A percentile compares a stretch with the other conserved stretches of the same genome.
phyloP scores from a whole-genome alignment of 2,329 filamentous ascomycete genomes.

The Fonsecaea pugnacius region DNA sequence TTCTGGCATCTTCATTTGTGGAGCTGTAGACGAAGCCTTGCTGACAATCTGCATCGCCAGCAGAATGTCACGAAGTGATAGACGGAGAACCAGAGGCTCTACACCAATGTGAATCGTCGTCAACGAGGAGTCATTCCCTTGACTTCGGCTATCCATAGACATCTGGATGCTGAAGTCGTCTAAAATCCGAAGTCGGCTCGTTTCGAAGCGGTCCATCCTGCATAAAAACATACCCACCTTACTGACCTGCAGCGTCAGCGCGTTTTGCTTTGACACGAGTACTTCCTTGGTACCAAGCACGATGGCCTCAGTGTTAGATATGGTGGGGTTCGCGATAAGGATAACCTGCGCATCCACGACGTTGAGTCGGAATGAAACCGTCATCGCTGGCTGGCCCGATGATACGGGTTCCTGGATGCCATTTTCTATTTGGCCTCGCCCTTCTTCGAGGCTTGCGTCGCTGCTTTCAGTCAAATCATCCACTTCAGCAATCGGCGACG shows the following conservation, averaged over 20 bases:
- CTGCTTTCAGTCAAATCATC: slow-evolving; percentile 50
- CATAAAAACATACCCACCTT: slow-evolving; percentile 98
- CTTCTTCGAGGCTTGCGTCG: slow-evolving; percentile 38
- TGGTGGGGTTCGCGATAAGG: slow-evolving; percentile 90
- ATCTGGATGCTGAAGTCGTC: slow-evolving; percentile 94
- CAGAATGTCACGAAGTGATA: slow-evolving; percentile 92
- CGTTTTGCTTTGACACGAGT: slow-evolving; percentile 89
- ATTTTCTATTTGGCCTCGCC: slow-evolving; percentile 48
- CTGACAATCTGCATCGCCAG: slow-evolving; percentile 90
- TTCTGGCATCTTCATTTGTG: slow-evolving; percentile 51
- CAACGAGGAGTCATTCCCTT: slow-evolving; percentile 62
- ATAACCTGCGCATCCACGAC: slow-evolving; percentile 96
- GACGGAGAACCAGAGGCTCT: slow-evolving; percentile 84
- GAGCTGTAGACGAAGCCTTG: slow-evolving; percentile 68
- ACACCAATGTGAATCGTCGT: slow-evolving; percentile 85
- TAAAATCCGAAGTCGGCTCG: slow-evolving; percentile 83
- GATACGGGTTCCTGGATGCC: slow-evolving; percentile 44
- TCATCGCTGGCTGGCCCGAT: slow-evolving; percentile 58
- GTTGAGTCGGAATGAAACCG: slow-evolving; percentile 85
- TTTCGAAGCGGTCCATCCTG: slow-evolving; percentile 97
- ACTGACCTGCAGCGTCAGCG: slow-evolving; percentile 88
- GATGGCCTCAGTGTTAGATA: slow-evolving; percentile 89
- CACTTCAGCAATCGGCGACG: slow-evolving; percentile 55
- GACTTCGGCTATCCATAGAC: slow-evolving; percentile 75
- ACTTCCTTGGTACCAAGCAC: slow-evolving; percentile 94